These are phyloP conservation scores for Talaromyces piceae DNA, from an alignment of 2,329 filamentous ascomycete genomes.

Conservation along the genomic window DNA sequence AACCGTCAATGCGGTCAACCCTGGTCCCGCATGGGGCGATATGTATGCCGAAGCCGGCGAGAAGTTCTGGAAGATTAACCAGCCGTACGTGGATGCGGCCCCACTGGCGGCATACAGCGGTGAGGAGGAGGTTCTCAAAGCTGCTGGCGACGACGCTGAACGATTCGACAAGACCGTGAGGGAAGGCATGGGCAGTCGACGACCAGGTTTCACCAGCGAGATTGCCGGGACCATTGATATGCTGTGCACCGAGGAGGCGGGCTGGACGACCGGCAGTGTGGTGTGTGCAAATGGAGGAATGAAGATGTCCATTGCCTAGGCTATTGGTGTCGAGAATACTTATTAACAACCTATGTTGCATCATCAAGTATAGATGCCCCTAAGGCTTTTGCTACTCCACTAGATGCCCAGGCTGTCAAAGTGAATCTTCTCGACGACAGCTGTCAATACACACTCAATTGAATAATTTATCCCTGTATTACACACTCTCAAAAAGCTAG, in stretches of 20 bases:
- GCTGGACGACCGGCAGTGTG: conserved; percentile 72
- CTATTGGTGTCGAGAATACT: not conserved
- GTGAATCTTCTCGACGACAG: too few relatives aligned
- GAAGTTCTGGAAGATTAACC: conserved; percentile 52
- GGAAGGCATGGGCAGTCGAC: conserved; percentile 52
- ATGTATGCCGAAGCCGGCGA: conserved; percentile 54
- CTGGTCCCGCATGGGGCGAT: conserved; percentile 57
- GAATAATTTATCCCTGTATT: too few relatives aligned
- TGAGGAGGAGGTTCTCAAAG: conserved; percentile 23
- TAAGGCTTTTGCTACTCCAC: conserved; percentile 23
- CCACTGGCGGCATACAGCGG: conserved; percentile 44
- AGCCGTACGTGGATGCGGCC: conserved; percentile 54
- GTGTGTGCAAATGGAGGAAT: conserved; percentile 75
- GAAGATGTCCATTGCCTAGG: conserved; percentile 12
- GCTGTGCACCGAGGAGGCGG: conserved; percentile 62
- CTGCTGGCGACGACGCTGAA: conserved; percentile 35
- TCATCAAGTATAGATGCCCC: not conserved
- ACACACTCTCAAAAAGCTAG: too few relatives aligned
- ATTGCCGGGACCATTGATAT: conserved; percentile 70
- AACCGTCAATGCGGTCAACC: conserved; percentile 61
- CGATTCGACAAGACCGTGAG: conserved; percentile 54
- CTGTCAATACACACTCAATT: too few relatives aligned
- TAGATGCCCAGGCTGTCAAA: conserved; percentile 30
- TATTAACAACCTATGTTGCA: not conserved
- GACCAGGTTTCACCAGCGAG: conserved; percentile 60